Base-by-base conservation (phyloP, 2,329 filamentous ascomycete species). In the Ophiocordyceps camponoti-saundersi region DNA sequence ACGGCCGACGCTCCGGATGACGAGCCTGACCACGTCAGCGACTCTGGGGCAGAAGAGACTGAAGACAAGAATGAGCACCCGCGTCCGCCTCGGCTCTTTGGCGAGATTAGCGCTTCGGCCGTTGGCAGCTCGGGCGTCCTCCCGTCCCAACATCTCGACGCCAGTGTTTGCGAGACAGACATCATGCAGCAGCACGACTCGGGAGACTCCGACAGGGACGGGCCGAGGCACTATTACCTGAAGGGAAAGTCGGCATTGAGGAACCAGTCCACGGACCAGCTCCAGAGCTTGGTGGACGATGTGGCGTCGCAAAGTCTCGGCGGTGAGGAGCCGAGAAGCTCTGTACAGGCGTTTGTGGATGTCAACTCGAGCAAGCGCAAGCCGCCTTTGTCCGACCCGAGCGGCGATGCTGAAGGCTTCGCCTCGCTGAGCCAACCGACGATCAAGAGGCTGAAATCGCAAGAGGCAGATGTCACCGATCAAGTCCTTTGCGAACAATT, bases 11-110 rank as follows among this genome's bases (percentile, higher is more conserved):
- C 12, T 10, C 6, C 32, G 15, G 44, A 44, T 44, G 55, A 57
- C 29, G 62, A 66, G 11, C 60, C 62, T 16, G 65, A 68, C 41
- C 55, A 65, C 11, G 57, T 69, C 2, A 63, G 65, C 47, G 65
- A 64, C 45, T 72, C 68, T 52, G 82, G 87, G 49, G 86, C 82
- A 5, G 85, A 89, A 59, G 87, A 87, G 56, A n/a, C n/a, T n/a
- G n/a, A n/a, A n/a, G 84, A 89, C 59, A 89, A 85, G 8, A 74
- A 77, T 45, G 78, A 60, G 41, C 58, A 51, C 20, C 53, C 55
- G 13, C 63, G 61, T 6, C 61, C 58, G 3, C 66, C 61, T 3
- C 65, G 66, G 11, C 59, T 78, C 2, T 78, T 77, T 55, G 75
- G 75, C 2, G 75, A 78, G 50, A 69, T 79, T 6, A 68, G 68